Evolutionary conservation across 2,329 filamentous ascomycete species (phyloP).

Genomic region (Oidium heveae): DNA sequence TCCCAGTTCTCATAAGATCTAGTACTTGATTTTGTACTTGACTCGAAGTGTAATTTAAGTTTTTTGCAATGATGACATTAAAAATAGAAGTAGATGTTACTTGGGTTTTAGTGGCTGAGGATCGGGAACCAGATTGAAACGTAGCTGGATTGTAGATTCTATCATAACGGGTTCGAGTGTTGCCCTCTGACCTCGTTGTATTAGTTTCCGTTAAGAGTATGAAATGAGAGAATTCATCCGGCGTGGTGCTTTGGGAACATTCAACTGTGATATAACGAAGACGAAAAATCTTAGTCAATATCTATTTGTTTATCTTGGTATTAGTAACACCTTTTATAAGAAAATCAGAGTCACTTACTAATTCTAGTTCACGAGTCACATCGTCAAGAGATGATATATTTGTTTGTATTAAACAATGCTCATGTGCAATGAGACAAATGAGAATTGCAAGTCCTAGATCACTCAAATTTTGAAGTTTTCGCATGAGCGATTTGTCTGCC

Average conservation of each 20-base stretch:
- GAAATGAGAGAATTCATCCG: conserved; percentile 56
- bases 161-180: conserved; percentile 10
- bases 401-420: conserved; percentile 76
- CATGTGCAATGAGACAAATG: conserved; percentile 52
- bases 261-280: conserved; percentile 44
- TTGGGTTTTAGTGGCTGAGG: conserved; percentile 14
- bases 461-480: conserved; percentile 51
- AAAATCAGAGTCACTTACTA: conserved; percentile 22
- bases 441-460: conserved; percentile 74
- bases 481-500: conserved; percentile 35
- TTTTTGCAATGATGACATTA: conserved; percentile 59
- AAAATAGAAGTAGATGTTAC: conserved; percentile 33
- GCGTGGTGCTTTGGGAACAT: conserved; percentile 45
- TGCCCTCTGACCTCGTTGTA: conserved; percentile 8
- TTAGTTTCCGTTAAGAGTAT: conserved; percentile 19
- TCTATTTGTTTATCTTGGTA: conserved; percentile 17
- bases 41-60: conserved; percentile 48
- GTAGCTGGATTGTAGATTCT: conserved; percentile 12
- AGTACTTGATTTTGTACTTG: conserved; percentile 60
- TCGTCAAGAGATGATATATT: conserved; percentile 33
- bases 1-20: conserved; percentile 54
- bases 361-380: conserved; percentile 46
- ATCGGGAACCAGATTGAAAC: conserved; percentile 10
- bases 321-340: neutral
- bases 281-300: conserved; percentile 46